Evolutionary conservation across 495 filamentous ascomycete genomes (phyloP).

Genomic region (Lasiosphaeria ovina): DNA sequence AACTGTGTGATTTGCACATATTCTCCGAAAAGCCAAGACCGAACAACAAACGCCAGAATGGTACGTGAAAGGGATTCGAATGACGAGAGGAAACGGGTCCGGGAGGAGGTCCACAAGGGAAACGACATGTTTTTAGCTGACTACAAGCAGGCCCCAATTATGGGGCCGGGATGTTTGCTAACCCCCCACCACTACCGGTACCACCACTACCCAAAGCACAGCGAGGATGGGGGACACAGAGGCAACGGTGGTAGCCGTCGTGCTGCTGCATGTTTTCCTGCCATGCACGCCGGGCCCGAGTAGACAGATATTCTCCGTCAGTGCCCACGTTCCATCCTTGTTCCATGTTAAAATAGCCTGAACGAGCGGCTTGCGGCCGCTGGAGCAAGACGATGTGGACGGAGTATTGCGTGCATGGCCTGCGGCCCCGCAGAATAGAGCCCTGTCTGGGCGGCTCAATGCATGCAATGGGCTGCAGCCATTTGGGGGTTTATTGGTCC

Average conservation of each 20-base stretch:
- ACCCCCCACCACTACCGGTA: background rate
- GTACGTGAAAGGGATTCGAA: background rate
- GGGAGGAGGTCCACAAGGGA: constrained; percentile 11
- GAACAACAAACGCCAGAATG: constrained; percentile 4
- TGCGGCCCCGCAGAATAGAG: background rate
- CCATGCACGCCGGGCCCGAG: background rate
- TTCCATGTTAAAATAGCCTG: constrained; percentile 31
- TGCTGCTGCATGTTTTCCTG: background rate
- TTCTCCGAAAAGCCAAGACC: constrained; percentile 16
- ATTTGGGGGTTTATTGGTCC: background rate
- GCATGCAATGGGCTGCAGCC: constrained; percentile 1
- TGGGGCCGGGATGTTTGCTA: background rate
- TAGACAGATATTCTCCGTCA: constrained; percentile 9
- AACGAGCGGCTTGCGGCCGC: constrained; percentile 3
- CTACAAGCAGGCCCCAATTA: background rate
- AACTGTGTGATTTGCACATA: constrained; percentile 24
- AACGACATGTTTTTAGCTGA: constrained; percentile 22
- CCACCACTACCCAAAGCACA: no score
- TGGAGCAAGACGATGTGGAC: background rate
- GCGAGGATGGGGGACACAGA: background rate
- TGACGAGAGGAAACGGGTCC: constrained; percentile 11
- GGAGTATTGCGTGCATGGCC: no score
- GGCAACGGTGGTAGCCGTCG: background rate
- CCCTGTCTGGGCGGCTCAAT: constrained; percentile 22
- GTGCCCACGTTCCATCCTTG: constrained; percentile 24